These are phyloP conservation scores for Fusarium siculi DNA, from an alignment of 2,329 filamentous ascomycete genomes.

Conservation along the genomic window DNA sequence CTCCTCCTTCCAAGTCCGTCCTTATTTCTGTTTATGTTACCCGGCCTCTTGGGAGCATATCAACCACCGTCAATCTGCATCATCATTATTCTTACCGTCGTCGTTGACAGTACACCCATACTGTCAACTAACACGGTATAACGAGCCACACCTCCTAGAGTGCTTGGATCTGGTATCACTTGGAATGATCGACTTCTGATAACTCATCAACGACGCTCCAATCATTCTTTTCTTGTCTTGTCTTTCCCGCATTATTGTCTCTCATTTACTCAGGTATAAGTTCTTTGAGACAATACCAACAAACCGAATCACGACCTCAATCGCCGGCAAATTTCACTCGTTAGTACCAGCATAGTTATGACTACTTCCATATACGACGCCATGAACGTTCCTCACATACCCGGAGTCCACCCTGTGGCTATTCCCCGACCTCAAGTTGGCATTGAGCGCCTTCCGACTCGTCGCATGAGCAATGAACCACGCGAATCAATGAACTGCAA, in stretches of 20 bases:
- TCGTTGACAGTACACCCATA: conserved; percentile 18
- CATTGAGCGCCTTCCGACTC: conserved; percentile 80
- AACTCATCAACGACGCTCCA: neutral
- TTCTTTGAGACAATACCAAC: neutral
- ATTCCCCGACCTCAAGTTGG: conserved; percentile 82
- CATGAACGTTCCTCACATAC: conserved; percentile 55
- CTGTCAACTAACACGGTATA: conserved; percentile 7
- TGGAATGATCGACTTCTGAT: conserved; percentile 18
- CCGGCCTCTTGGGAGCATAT: conserved; percentile 29
- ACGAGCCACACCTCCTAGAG: conserved; percentile 13
- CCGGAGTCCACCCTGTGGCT: conserved; percentile 59
- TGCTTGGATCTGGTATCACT: conserved; percentile 16
- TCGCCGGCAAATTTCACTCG: neutral
- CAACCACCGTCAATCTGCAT: conserved; percentile 10
- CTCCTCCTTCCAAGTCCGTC: conserved; percentile 39
- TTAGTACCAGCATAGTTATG: conserved; percentile 46
- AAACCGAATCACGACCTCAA: neutral
- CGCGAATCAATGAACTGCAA: conserved; percentile 97
- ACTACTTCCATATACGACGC: conserved; percentile 54
- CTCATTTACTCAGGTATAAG: neutral
- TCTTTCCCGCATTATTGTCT: neutral
- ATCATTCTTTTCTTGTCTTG: neutral
- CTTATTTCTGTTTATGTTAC: conserved; percentile 29
- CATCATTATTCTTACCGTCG: conserved; percentile 15
- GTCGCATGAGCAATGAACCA: conserved; percentile 77